phyloP scores from a whole-genome alignment of 352 stramenopile genomes.

The Globisporangium lucens region DNA sequence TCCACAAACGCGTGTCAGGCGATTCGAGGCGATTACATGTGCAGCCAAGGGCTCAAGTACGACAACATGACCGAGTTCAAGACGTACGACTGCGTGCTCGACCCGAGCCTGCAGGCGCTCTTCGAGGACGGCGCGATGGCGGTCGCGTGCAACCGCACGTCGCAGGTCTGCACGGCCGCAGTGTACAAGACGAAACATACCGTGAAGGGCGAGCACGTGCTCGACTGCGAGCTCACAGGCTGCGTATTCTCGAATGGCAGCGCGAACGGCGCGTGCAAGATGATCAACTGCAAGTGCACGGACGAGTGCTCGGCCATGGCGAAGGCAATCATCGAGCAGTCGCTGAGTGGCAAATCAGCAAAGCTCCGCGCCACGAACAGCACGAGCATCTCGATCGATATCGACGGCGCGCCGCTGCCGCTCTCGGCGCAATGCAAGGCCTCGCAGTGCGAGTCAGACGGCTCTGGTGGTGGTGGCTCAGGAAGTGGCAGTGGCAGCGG shows the following conservation, averaged over 20 bases:
- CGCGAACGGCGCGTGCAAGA: slow-evolving; percentile 35
- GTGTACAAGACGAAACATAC: slow-evolving; percentile 61
- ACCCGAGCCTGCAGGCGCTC: slow-evolving; percentile 48
- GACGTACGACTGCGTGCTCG: slow-evolving; percentile 67
- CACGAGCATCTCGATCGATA: slow-evolving; percentile 57
- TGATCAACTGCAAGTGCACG: slow-evolving; percentile 68
- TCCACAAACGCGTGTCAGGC: slow-evolving; percentile 30
- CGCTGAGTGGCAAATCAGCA: slow-evolving; percentile 64
- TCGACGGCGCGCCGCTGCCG: slow-evolving; percentile 67
- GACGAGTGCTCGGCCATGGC: slow-evolving; percentile 53
- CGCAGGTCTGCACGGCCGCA: slow-evolving; percentile 51
- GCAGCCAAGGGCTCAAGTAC: slow-evolving; percentile 50
- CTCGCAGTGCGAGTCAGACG: slow-evolving; percentile 52
- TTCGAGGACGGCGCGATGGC: slow-evolving; percentile 66
- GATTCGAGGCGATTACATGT: slow-evolving; percentile 39
- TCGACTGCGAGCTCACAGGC: slow-evolving; percentile 61
- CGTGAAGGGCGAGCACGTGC: slow-evolving; percentile 49
- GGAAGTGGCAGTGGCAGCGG: slow-evolving; percentile 21
- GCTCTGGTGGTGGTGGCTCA: slow-evolving; percentile 28
- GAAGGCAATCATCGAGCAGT: slow-evolving; percentile 61
- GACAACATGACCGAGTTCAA: slow-evolving; percentile 42
- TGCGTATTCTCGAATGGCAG: slow-evolving; percentile 48
- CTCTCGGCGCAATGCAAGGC: slow-evolving; percentile 60
- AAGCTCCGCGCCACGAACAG: slow-evolving; percentile 43
- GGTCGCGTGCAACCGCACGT: slow-evolving; percentile 53